These are phyloP conservation scores for Apiospora hydei DNA, from an alignment of 2,329 filamentous ascomycete species.

Conservation along the genomic window DNA sequence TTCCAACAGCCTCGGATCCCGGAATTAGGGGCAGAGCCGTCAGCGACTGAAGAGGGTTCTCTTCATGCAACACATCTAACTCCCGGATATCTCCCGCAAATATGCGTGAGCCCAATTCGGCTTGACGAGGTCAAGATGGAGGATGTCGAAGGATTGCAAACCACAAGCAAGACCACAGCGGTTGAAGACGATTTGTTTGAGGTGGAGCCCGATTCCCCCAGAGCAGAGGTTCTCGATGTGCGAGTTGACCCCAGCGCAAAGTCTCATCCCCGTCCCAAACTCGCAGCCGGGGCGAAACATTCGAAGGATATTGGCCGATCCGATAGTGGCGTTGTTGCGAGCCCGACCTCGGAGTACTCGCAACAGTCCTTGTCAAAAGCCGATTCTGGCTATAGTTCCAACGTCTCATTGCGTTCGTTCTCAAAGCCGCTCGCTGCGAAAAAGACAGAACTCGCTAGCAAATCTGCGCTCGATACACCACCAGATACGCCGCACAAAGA, in stretches of 20 bases:
- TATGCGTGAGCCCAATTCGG: conserved; percentile 9
- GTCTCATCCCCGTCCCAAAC: conserved; percentile 37
- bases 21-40: not conserved
- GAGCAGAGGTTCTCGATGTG: conserved; percentile 38
- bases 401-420: conserved; percentile 62
- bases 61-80: not conserved
- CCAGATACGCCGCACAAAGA: conserved; percentile 14
- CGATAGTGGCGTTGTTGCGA: conserved; percentile 60
- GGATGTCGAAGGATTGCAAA: conserved; percentile 41
- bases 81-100: conserved; percentile 1
- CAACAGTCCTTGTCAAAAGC: conserved; percentile 60
- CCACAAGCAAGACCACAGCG: conserved; percentile 57
- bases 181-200: conserved; percentile 58
- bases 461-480: conserved; percentile 3
- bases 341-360: conserved; percentile 51
- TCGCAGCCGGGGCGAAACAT: conserved; percentile 32
- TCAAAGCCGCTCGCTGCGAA: conserved; percentile 33
- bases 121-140: not conserved
- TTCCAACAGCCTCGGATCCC: conserved; percentile 25
- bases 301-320: conserved; percentile 43
- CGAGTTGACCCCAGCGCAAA: conserved; percentile 53
- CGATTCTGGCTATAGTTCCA: conserved; percentile 69
- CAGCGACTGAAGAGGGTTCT: not conserved
- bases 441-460: conserved; percentile 30
- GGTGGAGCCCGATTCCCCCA: conserved; percentile 42